Evolutionary conservation across 768 basidiomycete genomes (phyloP).

Genomic region (Hygrophoropsis aurantiaca): DNA sequence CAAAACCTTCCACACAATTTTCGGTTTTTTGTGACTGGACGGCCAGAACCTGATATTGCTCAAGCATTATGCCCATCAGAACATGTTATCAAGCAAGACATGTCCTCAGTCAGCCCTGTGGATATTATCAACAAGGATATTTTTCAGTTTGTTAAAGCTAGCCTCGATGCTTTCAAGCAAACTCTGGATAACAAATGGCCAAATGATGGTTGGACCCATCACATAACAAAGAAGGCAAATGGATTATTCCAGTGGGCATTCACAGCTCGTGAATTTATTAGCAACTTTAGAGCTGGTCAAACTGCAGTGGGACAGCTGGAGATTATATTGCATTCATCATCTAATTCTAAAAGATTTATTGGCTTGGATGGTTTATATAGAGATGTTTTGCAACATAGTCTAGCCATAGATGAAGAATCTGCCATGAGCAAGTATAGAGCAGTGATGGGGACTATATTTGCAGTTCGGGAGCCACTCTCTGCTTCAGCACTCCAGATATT

Average conservation of each 20-base stretch:
- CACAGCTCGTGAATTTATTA: slow-evolving; percentile 15
- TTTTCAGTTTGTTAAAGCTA: background rate
- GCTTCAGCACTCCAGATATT: too few species aligned
- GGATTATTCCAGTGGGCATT: slow-evolving; percentile 23
- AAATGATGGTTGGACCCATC: slow-evolving; percentile 9
- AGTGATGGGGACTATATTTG: too few species aligned
- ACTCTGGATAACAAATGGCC: background rate
- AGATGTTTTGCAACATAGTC: too few species aligned
- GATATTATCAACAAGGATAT: slow-evolving; percentile 5
- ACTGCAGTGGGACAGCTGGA: slow-evolving; percentile 11
- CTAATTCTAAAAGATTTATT: too few species aligned
- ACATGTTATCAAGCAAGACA: slow-evolving; percentile 15
- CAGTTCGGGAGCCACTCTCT: too few species aligned
- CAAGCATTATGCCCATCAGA: slow-evolving; percentile 9
- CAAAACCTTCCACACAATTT: slow-evolving; percentile 18
- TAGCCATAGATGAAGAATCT: too few species aligned
- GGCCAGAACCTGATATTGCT: slow-evolving; percentile 29
- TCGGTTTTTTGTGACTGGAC: slow-evolving; percentile 32
- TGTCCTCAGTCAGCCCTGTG: slow-evolving; percentile 11
- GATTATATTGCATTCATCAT: too few species aligned
- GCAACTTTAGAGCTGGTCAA: slow-evolving; percentile 14
- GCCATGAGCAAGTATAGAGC: too few species aligned
- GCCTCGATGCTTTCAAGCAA: slow-evolving; percentile 1
- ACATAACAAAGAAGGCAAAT: slow-evolving; percentile 10
- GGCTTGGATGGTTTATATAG: too few species aligned